These are phyloP conservation scores for Blastomyces percursus DNA, from an alignment of 2,329 filamentous ascomycete genomes.

Conservation along the genomic window DNA sequence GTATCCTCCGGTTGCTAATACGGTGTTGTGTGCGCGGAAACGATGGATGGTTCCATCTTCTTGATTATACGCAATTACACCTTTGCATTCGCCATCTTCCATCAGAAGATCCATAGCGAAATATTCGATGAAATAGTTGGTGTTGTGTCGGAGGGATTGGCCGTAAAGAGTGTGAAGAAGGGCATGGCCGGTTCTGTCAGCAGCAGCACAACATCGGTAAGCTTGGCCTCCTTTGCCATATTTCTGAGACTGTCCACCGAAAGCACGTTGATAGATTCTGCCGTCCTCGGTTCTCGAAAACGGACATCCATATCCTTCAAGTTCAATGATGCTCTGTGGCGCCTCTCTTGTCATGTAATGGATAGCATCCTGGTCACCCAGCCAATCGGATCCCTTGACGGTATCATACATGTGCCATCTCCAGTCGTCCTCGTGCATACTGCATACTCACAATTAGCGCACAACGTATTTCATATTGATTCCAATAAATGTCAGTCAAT, in stretches of 20 bases:
- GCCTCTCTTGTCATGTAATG: slow-evolving; percentile 51
- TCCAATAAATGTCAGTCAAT: neutral
- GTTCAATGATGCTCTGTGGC: slow-evolving; percentile 43
- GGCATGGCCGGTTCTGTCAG: slow-evolving; percentile 93
- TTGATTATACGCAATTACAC: slow-evolving; percentile 96
- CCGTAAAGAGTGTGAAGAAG: slow-evolving; percentile 97
- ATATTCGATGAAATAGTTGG: slow-evolving; percentile 99
- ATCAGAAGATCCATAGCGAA: slow-evolving; percentile 95
- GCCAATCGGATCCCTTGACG: slow-evolving; percentile 49
- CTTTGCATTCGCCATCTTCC: slow-evolving; percentile 93
- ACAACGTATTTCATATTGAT: neutral
- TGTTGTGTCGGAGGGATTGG: slow-evolving; percentile 93
- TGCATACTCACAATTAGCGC: slow-evolving; percentile 16
- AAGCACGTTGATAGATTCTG: slow-evolving; percentile 54
- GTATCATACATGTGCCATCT: slow-evolving; percentile 52
- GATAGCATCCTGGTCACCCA: slow-evolving; percentile 50
- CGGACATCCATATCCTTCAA: slow-evolving; percentile 46
- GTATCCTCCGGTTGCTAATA: slow-evolving; percentile 93
- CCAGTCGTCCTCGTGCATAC: slow-evolving; percentile 47
- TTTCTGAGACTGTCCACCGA: slow-evolving; percentile 93
- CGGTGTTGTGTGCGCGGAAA: slow-evolving; percentile 93
- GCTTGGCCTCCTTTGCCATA: slow-evolving; percentile 96
- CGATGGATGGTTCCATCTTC: slow-evolving; percentile 96
- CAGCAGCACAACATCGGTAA: slow-evolving; percentile 92
- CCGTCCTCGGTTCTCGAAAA: slow-evolving; percentile 34